Evolutionary conservation across 768 basidiomycete species (phyloP), one percentile per base, ranked within the genome.

Genomic region (Myochromella boudieri): DNA sequence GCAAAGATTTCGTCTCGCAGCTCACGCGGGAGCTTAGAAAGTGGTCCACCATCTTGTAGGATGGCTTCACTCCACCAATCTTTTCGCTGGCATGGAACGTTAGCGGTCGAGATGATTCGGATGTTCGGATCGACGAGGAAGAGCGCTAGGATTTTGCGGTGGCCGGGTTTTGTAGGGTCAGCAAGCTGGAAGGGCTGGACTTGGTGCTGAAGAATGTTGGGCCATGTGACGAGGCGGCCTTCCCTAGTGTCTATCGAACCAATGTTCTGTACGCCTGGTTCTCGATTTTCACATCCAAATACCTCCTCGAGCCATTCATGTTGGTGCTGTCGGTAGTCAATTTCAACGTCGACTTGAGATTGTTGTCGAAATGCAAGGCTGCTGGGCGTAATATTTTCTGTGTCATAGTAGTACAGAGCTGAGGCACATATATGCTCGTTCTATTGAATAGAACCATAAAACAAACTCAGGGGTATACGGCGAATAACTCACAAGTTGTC

Each of bases 361-460:
- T 37, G 37, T 6, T 37, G 37, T 6, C 37, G 37, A 18, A 37
- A 37, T 3, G 37, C 37, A 24, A 37, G 17, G 17, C 37, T 9
- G 17, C 37, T 37, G 17, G 37, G 17, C 6, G 37, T 37, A 20
- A 37, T 37, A 37, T 37, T 37, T 7, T 37, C 37, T 6, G 11
- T 37, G 37, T 37, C 37, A 18, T 37, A 37, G 17, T 37, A 37
- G 22, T 37, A 37, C 14, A 60, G 48, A 11, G 71, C 8, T 1
- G 52, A 55, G 1, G 63, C 56, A 22, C 61, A 61, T 25, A 62
- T 60, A 25, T 62, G 57, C 40, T 61, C 62, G 24, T 60, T 52
- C 59, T 58, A n/a, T 40, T 8, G 15, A 34, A 26, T 4, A 31
- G 27, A 6, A 2, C 46, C 29, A 14, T 1, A 14, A 8, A 24